Evolutionary conservation across 208 protist genomes (phyloP).

Genomic region (Jaenimonas drosophilae): DNA sequence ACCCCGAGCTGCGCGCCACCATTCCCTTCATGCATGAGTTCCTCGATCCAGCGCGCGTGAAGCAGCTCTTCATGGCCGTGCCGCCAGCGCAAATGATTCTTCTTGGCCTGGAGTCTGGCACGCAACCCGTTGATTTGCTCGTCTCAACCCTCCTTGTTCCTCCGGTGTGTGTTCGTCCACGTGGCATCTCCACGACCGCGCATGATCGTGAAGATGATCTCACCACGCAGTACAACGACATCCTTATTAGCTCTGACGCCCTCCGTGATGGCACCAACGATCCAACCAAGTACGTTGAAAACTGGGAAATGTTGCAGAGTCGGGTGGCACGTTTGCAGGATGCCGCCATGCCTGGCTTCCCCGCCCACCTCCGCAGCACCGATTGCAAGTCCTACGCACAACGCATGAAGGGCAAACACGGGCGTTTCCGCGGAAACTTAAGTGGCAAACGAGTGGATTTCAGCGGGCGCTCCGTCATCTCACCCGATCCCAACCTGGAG

Average conservation of each 20-base stretch:
- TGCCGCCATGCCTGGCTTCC: conserved; percentile 74
- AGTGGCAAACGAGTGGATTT: conserved; percentile 99
- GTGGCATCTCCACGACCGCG: conserved; percentile 55
- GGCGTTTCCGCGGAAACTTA: conserved; percentile 98
- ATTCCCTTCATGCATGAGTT: conserved; percentile 85
- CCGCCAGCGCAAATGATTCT: conserved; percentile 87
- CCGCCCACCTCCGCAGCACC: conserved; percentile 36
- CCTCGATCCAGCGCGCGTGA: conserved; percentile 88
- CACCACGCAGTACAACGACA: conserved; percentile 93
- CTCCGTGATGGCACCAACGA: conserved; percentile 71
- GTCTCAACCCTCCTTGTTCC: conserved; percentile 94
- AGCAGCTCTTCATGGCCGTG: conserved; percentile 90
- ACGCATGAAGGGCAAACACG: conserved; percentile 99
- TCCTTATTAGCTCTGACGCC: conserved; percentile 78
- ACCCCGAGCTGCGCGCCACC: conserved; percentile 36
- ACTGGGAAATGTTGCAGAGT: conserved; percentile 97
- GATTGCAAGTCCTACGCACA: conserved; percentile 91
- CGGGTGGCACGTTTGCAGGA: conserved; percentile 83
- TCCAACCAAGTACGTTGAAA: conserved; percentile 72
- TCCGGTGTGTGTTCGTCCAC: conserved; percentile 95
- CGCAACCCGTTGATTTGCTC: conserved; percentile 90
- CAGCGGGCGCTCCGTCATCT: conserved; percentile 99
- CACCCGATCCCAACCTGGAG: conserved; percentile 98
- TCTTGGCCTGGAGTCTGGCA: conserved; percentile 87
- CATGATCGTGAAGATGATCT: conserved; percentile 98